Evolutionary conservation across 2,329 filamentous ascomycete species (phyloP), one percentile per base, ranked within the genome.

Genomic region (Exophiala calicioides): DNA sequence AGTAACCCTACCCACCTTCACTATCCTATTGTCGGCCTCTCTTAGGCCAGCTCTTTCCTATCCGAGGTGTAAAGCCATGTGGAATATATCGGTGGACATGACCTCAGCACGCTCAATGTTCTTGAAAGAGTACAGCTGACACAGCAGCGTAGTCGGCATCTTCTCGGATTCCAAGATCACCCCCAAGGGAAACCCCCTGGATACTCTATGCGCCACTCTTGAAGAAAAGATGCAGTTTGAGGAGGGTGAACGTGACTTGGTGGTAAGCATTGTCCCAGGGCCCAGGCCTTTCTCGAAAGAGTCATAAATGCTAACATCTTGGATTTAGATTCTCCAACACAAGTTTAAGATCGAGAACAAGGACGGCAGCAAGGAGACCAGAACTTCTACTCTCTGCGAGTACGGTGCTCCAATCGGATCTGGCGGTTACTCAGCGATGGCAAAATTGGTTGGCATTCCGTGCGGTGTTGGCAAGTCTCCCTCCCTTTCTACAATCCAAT

Each of bases 171-270:
- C 81, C 63, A 72, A 80, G 65, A 89, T 85, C 63, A 85, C 72
- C 4, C 84, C 88, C 20, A 76, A 81, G 45, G 85, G 82, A 44
- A 95, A 88, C 74, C 86, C 89, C 3, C 79, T 95, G 18, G 90
- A 95, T 68, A 91, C 87, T n/a, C 81, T 95, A 29, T 95, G 90
- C 73, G 88, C 88, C 23, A 86, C 83, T 3, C 80, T 95, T 21
- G 89, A 95, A 76, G 73, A 87, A 76, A 95, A 94, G 82, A 94
- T 95, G 88, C 80, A 87, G 69, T 95, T 85, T 68, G 85, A 80
- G 63, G 76, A 85, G 60, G 85, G 79, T 52, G 89, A 95, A 80
- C 84, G 90, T 50, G 90, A 95, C 68, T 75, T 94, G 57, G 86
- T 93, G 24, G 29, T 43, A 39, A 32, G 30, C 15, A 32, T 32